Evolutionary conservation across 2,329 filamentous ascomycete genomes (phyloP).

Genomic region (Fusarium mundagurra): DNA sequence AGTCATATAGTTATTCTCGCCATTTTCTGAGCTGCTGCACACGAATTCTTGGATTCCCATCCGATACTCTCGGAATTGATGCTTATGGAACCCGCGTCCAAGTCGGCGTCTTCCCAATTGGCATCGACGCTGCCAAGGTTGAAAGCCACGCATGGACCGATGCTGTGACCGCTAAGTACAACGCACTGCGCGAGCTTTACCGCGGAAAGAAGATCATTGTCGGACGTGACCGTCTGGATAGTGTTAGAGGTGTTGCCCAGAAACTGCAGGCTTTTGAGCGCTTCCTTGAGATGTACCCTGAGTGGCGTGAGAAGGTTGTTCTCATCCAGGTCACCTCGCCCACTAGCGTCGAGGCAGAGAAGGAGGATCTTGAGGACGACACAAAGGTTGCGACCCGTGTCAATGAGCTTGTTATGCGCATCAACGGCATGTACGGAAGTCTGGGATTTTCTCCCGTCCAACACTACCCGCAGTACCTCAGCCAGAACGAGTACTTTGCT

Average conservation of each 20-base stretch:
- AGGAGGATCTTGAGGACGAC: constrained; percentile 71
- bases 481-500: constrained; percentile 91
- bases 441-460: constrained; percentile 90
- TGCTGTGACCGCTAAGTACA: constrained; percentile 75
- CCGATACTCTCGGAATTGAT: constrained; percentile 84
- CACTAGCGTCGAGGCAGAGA: constrained; percentile 80
- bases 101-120: constrained; percentile 93
- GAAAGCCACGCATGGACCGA: constrained; percentile 78
- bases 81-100: constrained; percentile 89
- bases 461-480: constrained; percentile 93
- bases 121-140: constrained; percentile 87
- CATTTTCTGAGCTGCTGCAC: constrained; percentile 97
- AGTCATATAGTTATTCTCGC: constrained; percentile 93
- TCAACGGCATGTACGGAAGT: constrained; percentile 91
- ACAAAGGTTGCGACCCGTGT: constrained; percentile 88
- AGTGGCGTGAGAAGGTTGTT: constrained; percentile 92
- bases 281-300: constrained; percentile 88
- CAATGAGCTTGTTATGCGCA: constrained; percentile 87
- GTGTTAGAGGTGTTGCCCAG: constrained; percentile 91
- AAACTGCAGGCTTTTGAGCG: constrained; percentile 94
- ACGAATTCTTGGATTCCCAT: constrained; percentile 88
- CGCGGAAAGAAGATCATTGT: constrained; percentile 95
- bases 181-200: constrained; percentile 79
- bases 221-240: constrained; percentile 91
- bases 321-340: constrained; percentile 95